Conservation (phyloP, 306 rosid species). For the Acacia melanoxylon region DNA sequence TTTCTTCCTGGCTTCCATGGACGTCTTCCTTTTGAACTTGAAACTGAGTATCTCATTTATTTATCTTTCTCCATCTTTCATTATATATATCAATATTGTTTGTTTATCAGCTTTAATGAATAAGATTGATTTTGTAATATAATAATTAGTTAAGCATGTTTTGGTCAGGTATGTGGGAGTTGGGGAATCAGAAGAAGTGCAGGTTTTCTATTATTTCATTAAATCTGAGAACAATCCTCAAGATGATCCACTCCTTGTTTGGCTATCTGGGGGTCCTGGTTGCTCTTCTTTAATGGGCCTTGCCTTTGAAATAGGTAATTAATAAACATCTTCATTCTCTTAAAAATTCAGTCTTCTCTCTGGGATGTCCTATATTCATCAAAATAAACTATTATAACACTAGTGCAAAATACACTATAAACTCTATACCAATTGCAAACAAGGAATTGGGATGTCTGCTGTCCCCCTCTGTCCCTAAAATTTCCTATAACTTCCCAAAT, state of each 20-base stretch:
- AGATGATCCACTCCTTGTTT: constrained; percentile 45
- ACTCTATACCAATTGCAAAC: too few species aligned
- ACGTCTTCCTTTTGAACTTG: neutral
- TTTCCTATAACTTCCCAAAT: too few species aligned
- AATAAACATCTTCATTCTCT: neutral
- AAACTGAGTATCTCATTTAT: neutral
- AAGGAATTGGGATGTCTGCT: too few species aligned
- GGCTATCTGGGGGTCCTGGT: constrained; percentile 52
- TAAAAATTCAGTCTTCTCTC: neutral
- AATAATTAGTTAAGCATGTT: too few species aligned
- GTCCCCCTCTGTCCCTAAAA: too few species aligned
- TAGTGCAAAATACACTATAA: too few species aligned
- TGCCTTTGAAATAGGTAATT: constrained; percentile 37
- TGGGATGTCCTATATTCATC: neutral
- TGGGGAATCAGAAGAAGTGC: constrained; percentile 38
- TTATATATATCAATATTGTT: too few species aligned
- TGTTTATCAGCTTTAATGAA: too few species aligned
- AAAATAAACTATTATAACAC: too few species aligned
- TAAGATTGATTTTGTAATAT: too few species aligned
- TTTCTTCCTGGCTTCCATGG: neutral
- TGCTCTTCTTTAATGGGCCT: constrained; percentile 37
- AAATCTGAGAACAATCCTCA: constrained; percentile 41
- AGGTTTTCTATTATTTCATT: constrained; percentile 50
- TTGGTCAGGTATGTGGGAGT: constrained; percentile 47
- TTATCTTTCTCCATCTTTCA: too few species aligned